Conservation (phyloP, 176 grass and related monocot genomes). For the Metroxylon sagu region DNA sequence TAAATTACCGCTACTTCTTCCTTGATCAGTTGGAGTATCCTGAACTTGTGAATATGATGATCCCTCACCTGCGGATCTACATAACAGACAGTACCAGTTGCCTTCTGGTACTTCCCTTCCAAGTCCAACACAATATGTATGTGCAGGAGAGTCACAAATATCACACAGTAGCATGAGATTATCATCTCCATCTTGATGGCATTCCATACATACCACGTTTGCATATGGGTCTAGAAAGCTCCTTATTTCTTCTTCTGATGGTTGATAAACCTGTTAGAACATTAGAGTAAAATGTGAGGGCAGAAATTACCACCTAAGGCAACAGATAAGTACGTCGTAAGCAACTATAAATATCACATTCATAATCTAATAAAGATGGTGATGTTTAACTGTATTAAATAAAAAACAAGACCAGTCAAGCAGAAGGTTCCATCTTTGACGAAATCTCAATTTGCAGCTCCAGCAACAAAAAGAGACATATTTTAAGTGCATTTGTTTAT, state of each 20-base stretch:
- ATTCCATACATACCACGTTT: slow-evolving; percentile 85
- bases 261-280: slow-evolving; percentile 70
- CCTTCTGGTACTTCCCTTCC: slow-evolving; percentile 85
- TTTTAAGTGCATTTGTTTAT: too few relatives aligned
- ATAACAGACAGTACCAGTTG: slow-evolving; percentile 91
- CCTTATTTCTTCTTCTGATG: slow-evolving; percentile 87
- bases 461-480: too few relatives aligned
- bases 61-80: slow-evolving; percentile 43
- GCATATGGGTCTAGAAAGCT: slow-evolving; percentile 85
- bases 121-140: slow-evolving; percentile 91
- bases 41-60: slow-evolving; percentile 27
- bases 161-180: slow-evolving; percentile 93
- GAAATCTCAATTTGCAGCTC: too few relatives aligned
- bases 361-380: too few relatives aligned
- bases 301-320: too few relatives aligned
- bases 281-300: neutral
- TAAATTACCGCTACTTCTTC: slow-evolving; percentile 8
- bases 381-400: too few relatives aligned
- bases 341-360: too few relatives aligned
- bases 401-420: too few relatives aligned
- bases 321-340: too few relatives aligned
- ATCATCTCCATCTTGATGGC: slow-evolving; percentile 85
- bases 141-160: slow-evolving; percentile 94
- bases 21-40: slow-evolving; percentile 3
- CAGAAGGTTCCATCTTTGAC: too few relatives aligned